These are phyloP conservation scores for Hondaea fermentalgiana DNA, from an alignment of 108 stramenopile genomes.

Conservation along the genomic window DNA sequence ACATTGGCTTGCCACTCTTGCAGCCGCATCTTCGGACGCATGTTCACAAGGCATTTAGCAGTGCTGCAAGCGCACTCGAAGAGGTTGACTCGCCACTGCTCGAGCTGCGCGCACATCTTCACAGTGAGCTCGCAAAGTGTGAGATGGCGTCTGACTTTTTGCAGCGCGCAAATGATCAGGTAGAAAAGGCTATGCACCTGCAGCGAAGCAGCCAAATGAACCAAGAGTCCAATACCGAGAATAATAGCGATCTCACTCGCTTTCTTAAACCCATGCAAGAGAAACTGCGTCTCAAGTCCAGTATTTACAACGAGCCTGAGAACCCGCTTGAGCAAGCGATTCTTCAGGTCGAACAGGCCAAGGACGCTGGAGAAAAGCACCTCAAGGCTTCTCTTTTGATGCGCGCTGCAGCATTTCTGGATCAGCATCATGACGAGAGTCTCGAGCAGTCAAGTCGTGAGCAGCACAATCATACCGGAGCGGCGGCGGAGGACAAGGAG, in stretches of 20 bases:
- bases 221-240: background rate
- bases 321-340: constrained; percentile 7
- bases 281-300: background rate
- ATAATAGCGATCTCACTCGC: background rate
- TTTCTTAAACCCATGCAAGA: background rate
- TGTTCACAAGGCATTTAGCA: constrained; percentile 35
- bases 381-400: constrained; percentile 4
- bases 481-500: no score
- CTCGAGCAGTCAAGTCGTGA: background rate
- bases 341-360: constrained; percentile 26
- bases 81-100: constrained; percentile 39
- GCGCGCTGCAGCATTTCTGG: background rate
- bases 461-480: background rate
- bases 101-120: constrained; percentile 38
- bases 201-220: constrained; percentile 28
- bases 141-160: constrained; percentile 39
- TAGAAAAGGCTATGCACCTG: constrained; percentile 31
- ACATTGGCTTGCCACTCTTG: constrained; percentile 25
- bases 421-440: background rate
- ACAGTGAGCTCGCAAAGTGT: constrained; percentile 44
- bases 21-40: constrained; percentile 34
- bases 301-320: constrained; percentile 27
- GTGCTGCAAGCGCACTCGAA: constrained; percentile 34
- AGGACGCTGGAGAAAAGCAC: background rate
- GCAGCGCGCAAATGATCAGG: constrained; percentile 34